Evolutionary conservation across 1,139 yeast genomes (phyloP).

Genomic region (Schwanniomyces etchellsii): DNA sequence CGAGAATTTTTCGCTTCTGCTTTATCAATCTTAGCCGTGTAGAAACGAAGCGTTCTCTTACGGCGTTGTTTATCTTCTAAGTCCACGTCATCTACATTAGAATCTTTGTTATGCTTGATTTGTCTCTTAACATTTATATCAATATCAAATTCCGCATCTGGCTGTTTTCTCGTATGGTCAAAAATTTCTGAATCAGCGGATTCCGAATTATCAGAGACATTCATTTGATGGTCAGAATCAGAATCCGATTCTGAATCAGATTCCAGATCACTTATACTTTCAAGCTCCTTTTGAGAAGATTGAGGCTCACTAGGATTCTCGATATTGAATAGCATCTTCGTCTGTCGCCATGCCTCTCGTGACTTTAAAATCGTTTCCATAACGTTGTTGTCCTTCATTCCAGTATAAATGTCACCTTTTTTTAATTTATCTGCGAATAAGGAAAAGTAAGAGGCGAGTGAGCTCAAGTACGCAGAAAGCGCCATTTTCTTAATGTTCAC

Average conservation of each 20-base stretch:
- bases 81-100: constrained; percentile 56
- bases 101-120: constrained; percentile 21
- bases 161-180: constrained; percentile 13
- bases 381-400: constrained; percentile 81
- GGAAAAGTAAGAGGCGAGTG: constrained; percentile 72
- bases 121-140: constrained; percentile 46
- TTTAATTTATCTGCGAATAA: constrained; percentile 53
- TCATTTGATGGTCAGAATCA: constrained; percentile 14
- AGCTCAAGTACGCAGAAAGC: constrained; percentile 68
- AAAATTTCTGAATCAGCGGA: constrained; percentile 20
- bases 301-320: constrained; percentile 28
- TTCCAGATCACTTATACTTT: constrained; percentile 2
- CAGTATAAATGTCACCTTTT: constrained; percentile 47
- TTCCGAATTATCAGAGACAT: constrained; percentile 17
- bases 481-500: constrained; percentile 56
- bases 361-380: constrained; percentile 81
- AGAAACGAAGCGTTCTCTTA: constrained; percentile 84
- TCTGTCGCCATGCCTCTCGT: constrained; percentile 89
- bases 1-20: constrained; percentile 47
- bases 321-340: constrained; percentile 24
- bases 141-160: constrained; percentile 26
- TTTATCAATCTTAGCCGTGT: constrained; percentile 93
- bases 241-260: constrained; percentile 8
- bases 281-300: constrained; percentile 1
- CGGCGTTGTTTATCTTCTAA: constrained; percentile 79